Percentiles rank a stretch among this genome's conserved stretches.
These are phyloP conservation scores for Euphorbia pulcherrima DNA, from an alignment of 345 rosid genomes.

Conservation along the genomic window DNA sequence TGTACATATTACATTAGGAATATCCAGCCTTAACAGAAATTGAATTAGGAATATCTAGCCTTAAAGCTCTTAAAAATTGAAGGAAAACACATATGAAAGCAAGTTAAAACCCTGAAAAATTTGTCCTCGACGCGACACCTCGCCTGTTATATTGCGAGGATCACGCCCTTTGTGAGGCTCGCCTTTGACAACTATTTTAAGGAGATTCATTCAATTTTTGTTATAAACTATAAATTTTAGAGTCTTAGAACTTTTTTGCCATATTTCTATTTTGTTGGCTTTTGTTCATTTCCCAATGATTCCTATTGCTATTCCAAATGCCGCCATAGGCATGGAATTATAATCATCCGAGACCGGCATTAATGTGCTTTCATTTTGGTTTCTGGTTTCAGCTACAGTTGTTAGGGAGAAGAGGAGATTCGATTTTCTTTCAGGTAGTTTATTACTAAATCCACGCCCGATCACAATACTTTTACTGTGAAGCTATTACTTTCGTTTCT, in stretches of 20 bases:
- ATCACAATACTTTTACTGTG: neutral
- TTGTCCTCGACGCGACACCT: too few species aligned
- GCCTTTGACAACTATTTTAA: too few species aligned
- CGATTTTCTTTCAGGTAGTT: conserved; percentile 78
- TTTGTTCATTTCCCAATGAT: neutral
- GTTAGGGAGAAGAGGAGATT: conserved; percentile 52
- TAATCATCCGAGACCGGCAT: neutral
- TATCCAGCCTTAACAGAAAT: too few species aligned
- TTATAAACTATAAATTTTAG: neutral
- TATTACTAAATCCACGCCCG: neutral
- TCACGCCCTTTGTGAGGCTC: too few species aligned
- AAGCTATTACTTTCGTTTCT: neutral
- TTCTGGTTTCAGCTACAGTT: conserved; percentile 52
- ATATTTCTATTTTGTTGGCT: neutral
- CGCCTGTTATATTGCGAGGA: too few species aligned
- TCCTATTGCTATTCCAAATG: neutral
- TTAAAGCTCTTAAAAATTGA: too few species aligned
- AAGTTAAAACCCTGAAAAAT: too few species aligned
- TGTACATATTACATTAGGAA: too few species aligned
- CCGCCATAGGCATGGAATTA: neutral
- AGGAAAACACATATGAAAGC: too few species aligned
- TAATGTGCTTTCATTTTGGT: conserved; percentile 10
- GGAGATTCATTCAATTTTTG: neutral
- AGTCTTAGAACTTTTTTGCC: neutral
- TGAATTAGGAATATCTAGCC: too few species aligned